Conservation (phyloP, 2,329 filamentous ascomycete species). For the Diaporthe sp. region DNA sequence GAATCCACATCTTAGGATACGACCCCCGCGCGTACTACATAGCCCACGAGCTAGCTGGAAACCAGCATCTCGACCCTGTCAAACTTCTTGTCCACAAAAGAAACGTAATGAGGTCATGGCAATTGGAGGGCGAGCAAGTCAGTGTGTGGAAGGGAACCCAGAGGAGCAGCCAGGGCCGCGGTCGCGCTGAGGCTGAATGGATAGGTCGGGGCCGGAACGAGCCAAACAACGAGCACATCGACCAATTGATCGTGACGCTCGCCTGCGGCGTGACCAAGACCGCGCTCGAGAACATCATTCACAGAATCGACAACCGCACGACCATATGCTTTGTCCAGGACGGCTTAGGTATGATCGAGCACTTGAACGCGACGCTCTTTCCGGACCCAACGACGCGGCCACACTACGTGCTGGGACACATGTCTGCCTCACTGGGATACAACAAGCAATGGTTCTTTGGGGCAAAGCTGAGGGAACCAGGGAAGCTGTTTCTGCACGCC, state of each 20-base stretch:
- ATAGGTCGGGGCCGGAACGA: slow-evolving; percentile 34
- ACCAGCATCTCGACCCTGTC: slow-evolving; percentile 47
- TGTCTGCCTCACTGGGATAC: slow-evolving; percentile 61
- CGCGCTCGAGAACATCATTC: slow-evolving; percentile 45
- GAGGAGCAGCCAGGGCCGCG: slow-evolving; percentile 30
- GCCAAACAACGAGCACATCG: slow-evolving; percentile 42
- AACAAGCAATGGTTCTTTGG: slow-evolving; percentile 56
- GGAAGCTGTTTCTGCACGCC: slow-evolving; percentile 53
- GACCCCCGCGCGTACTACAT: slow-evolving; percentile 45
- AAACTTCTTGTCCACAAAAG: slow-evolving; percentile 47
- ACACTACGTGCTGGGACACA: slow-evolving; percentile 80
- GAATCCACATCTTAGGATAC: slow-evolving; percentile 38
- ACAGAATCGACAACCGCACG: slow-evolving; percentile 51
- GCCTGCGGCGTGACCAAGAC: slow-evolving; percentile 45
- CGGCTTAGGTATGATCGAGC: slow-evolving; percentile 82
- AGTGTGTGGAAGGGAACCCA: slow-evolving; percentile 42
- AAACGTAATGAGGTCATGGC: slow-evolving; percentile 46
- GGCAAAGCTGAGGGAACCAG: slow-evolving; percentile 52
- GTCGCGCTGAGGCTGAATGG: slow-evolving; percentile 45
- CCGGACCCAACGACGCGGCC: slow-evolving; percentile 75
- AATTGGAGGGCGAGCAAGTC: slow-evolving; percentile 41
- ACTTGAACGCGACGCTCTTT: slow-evolving; percentile 80
- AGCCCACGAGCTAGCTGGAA: slow-evolving; percentile 48
- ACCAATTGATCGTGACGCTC: slow-evolving; percentile 50
- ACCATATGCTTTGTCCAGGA: slow-evolving; percentile 53